Conservation (phyloP, 2,329 filamentous ascomycete genomes). For the Penicillium sp. region DNA sequence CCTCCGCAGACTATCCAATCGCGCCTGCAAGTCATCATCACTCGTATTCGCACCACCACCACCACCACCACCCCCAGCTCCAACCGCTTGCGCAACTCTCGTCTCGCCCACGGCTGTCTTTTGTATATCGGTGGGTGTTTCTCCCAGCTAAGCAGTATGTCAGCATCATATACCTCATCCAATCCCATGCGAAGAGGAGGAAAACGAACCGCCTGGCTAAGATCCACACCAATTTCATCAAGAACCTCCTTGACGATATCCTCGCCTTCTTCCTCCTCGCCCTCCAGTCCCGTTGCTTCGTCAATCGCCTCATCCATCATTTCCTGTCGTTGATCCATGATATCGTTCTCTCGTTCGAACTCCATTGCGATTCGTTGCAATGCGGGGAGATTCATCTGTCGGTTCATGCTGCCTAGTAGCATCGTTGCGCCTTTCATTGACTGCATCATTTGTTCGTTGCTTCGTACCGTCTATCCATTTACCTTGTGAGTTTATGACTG, state of each 20-base stretch:
- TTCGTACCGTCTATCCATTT: too few species aligned
- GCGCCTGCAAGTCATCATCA: constrained; percentile 87
- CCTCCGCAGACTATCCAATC: constrained; percentile 72
- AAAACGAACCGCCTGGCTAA: constrained; percentile 70
- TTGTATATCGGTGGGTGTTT: constrained; percentile 78
- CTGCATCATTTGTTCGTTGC: too few species aligned
- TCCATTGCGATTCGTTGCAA: constrained; percentile 97
- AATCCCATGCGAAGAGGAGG: too few species aligned
- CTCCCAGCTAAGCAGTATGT: constrained; percentile 59
- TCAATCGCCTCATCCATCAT: constrained; percentile 99
- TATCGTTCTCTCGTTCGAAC: constrained; percentile 96
- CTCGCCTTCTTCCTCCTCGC: constrained; percentile 85
- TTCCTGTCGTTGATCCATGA: constrained; percentile 97
- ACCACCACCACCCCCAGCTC: constrained; percentile 39
- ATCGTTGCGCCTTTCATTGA: constrained; percentile 97
- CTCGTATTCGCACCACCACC: too few species aligned
- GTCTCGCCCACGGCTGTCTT: constrained; percentile 62
- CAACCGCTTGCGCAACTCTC: constrained; percentile 74
- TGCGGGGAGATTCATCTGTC: constrained; percentile 91
- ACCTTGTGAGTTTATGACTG: too few species aligned
- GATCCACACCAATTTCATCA: constrained; percentile 91
- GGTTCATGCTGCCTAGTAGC: constrained; percentile 91
- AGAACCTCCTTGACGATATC: constrained; percentile 94
- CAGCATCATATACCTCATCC: too few species aligned
- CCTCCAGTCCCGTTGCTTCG: constrained; percentile 78